Conservation (phyloP, 345 rosid species). For the Nasturtium officinale region DNA sequence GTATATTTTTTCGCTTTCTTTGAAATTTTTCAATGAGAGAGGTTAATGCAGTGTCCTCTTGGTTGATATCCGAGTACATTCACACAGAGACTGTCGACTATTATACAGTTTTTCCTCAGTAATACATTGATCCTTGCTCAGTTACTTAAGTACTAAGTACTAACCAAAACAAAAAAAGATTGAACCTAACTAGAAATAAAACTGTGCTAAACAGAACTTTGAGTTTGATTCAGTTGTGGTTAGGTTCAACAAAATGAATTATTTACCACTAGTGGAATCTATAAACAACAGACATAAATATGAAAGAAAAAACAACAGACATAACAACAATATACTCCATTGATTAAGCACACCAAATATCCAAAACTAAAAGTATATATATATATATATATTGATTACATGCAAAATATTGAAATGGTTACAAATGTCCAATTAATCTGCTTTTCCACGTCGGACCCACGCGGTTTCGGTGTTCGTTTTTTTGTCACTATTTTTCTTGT, state of each 20-base stretch:
- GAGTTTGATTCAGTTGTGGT: neutral
- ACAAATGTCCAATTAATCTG: neutral
- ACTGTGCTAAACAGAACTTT: neutral
- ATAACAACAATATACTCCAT: neutral
- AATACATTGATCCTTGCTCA: neutral
- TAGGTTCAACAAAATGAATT: neutral
- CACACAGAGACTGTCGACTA: slow-evolving; percentile 19
- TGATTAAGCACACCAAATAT: neutral
- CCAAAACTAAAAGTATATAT: too few species aligned
- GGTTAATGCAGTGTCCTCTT: slow-evolving; percentile 32
- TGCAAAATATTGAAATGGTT: slow-evolving; percentile 17
- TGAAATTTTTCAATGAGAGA: slow-evolving; percentile 19
- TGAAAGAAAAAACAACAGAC: too few species aligned
- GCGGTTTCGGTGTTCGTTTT: slow-evolving; percentile 31
- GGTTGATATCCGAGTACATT: slow-evolving; percentile 35
- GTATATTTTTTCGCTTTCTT: neutral
- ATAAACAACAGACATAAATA: neutral
- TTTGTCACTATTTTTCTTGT: slow-evolving; percentile 17
- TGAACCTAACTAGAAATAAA: neutral
- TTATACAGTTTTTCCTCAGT: neutral
- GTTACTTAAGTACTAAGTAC: neutral
- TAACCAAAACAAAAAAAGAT: neutral
- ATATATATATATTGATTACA: neutral
- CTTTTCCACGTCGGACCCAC: slow-evolving; percentile 34
- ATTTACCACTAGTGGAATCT: neutral